phyloP scores from a whole-genome alignment of 2,329 filamentous ascomycete species.

The Aspergillus versicolor region DNA sequence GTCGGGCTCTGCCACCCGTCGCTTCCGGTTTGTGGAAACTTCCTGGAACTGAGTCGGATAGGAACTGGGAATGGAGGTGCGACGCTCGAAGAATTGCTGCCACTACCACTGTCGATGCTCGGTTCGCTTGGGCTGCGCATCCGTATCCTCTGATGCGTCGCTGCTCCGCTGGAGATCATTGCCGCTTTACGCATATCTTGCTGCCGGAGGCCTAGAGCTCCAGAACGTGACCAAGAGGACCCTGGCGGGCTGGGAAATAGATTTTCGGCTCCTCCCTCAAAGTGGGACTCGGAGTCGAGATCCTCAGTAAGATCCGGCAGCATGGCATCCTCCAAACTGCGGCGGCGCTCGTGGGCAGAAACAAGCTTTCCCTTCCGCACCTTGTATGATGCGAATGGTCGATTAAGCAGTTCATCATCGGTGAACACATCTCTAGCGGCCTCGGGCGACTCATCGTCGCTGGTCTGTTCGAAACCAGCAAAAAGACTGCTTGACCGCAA shows the following conservation, averaged over 20 bases:
- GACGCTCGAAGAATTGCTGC: conserved; percentile 34
- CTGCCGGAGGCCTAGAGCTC: conserved; percentile 43
- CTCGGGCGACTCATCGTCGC: conserved; percentile 46
- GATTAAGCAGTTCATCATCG: conserved; percentile 46
- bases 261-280: conserved; percentile 16
- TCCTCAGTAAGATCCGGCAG: conserved; percentile 41
- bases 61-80: conserved; percentile 89
- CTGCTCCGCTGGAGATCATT: conserved; percentile 76
- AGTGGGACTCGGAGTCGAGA: conserved; percentile 29
- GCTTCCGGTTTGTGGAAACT: conserved; percentile 65
- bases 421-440: conserved; percentile 37
- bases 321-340: conserved; percentile 33
- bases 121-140: conserved; percentile 48
- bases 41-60: conserved; percentile 80
- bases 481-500: conserved; percentile 82
- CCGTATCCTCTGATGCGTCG: conserved; percentile 64
- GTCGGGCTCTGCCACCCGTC: conserved; percentile 80
- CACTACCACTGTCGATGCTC: conserved; percentile 41
- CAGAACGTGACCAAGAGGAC: conserved; percentile 35
- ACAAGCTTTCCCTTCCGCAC: conserved; percentile 45
- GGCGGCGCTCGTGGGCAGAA: conserved; percentile 30
- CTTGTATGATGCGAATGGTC: conserved; percentile 45
- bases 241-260: conserved; percentile 12
- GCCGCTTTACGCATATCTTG: conserved; percentile 73
- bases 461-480: conserved; percentile 74